Evolutionary conservation across 345 rosid species (phyloP).

Genomic region (Rubroshorea leprosula): DNA sequence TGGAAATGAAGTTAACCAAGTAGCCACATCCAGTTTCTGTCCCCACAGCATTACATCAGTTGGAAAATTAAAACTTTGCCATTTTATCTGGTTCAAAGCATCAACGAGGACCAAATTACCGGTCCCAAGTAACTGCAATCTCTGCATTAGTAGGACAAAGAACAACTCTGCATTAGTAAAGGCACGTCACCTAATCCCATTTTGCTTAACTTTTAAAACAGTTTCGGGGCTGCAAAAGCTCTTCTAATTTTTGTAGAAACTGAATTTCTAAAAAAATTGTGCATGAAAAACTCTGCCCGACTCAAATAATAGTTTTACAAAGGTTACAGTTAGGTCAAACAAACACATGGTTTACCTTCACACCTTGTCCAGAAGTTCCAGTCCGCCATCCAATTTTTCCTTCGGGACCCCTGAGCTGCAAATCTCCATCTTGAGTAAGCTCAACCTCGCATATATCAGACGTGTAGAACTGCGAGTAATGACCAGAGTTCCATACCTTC

Average conservation of each 20-base stretch:
- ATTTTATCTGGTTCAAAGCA: constrained; percentile 44
- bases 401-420: constrained; percentile 50
- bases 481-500: constrained; percentile 89
- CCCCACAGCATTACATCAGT: constrained; percentile 78
- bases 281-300: no score
- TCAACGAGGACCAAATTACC: constrained; percentile 77
- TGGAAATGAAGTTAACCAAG: constrained; percentile 77
- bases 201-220: no score
- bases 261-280: no score
- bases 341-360: constrained; percentile 49
- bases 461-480: constrained; percentile 51
- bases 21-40: constrained; percentile 75
- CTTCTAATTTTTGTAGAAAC: no score
- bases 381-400: constrained; percentile 69
- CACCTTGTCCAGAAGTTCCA: constrained; percentile 80
- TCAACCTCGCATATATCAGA: constrained; percentile 52
- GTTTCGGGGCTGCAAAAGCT: no score
- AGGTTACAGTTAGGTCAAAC: background rate
- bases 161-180: no score
- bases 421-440: constrained; percentile 63
- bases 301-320: no score
- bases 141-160: constrained; percentile 43
- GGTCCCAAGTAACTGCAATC: constrained; percentile 49
- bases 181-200: no score
- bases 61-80: constrained; percentile 98